These are phyloP conservation scores for Isabelozyma pseudorhagii DNA, from an alignment of 805 yeast species.

Conservation along the genomic window DNA sequence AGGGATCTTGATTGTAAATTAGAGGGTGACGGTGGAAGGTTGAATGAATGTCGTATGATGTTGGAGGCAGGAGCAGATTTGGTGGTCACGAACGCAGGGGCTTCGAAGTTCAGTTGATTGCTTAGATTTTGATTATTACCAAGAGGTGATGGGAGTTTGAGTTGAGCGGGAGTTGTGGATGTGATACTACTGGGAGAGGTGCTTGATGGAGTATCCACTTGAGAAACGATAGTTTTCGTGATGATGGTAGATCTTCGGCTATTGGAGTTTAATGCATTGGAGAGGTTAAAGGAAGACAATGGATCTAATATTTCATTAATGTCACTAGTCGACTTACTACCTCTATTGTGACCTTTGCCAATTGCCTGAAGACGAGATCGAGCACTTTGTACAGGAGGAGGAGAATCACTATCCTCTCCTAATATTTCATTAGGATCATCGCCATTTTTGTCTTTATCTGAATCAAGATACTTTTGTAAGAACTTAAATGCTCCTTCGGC, in stretches of 20 bases:
- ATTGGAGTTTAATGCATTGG: neutral
- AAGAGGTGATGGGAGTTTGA: slow-evolving; percentile 7
- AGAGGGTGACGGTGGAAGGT: neutral
- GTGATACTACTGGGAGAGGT: slow-evolving; percentile 2
- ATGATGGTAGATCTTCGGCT: neutral
- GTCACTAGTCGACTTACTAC: slow-evolving; percentile 1
- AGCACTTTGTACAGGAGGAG: neutral
- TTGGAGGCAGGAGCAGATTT: neutral
- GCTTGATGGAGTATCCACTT: neutral
- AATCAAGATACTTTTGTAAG: slow-evolving; percentile 35
- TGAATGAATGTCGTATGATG: neutral
- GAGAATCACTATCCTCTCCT: neutral
- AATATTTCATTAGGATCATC: neutral
- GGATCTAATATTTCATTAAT: neutral
- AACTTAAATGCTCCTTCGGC: slow-evolving; percentile 44
- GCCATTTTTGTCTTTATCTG: neutral
- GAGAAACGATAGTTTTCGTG: neutral
- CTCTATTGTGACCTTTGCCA: neutral
- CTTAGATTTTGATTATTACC: slow-evolving; percentile 10
- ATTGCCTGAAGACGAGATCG: neutral
- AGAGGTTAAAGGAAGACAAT: neutral
- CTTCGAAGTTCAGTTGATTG: slow-evolving; percentile 2
- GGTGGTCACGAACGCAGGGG: neutral
- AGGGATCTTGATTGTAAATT: neutral
- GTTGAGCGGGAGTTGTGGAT: neutral